phyloP scores from a whole-genome alignment of 2,329 filamentous ascomycete genomes.

The Trichoderma harzianum region DNA sequence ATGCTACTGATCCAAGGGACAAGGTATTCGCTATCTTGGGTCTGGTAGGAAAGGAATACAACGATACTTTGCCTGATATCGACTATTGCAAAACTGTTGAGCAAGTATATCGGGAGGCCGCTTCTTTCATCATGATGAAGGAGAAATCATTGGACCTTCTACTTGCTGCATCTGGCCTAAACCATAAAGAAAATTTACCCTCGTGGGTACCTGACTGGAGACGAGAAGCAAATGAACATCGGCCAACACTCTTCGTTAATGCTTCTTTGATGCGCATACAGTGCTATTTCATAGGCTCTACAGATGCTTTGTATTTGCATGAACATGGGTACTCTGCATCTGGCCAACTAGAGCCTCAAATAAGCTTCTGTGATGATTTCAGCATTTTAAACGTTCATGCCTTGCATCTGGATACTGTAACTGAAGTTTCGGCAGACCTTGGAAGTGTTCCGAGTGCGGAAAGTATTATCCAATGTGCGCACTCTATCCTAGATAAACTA shows the following conservation, averaged over 20 bases:
- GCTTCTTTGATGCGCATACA: not conserved
- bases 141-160: not conserved
- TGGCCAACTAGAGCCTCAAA: not conserved
- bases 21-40: not conserved
- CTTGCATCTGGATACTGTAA: not conserved
- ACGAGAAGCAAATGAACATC: not conserved
- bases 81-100: not conserved
- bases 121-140: not conserved
- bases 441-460: not conserved
- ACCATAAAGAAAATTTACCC: not conserved
- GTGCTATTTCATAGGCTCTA: not conserved
- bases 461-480: not conserved
- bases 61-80: not conserved
- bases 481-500: not conserved
- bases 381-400: not conserved
- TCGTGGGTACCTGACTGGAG: constrained; percentile 1
- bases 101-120: not conserved
- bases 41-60: not conserved
- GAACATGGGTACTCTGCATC: not conserved
- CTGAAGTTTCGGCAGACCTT: not conserved
- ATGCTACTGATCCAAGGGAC: not conserved
- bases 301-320: not conserved
- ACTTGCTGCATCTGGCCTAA: not conserved
- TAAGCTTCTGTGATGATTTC: not conserved
- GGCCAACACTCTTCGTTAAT: not conserved